Conservation (phyloP, 495 filamentous ascomycete genomes). For the Cairneyella variabilis region DNA sequence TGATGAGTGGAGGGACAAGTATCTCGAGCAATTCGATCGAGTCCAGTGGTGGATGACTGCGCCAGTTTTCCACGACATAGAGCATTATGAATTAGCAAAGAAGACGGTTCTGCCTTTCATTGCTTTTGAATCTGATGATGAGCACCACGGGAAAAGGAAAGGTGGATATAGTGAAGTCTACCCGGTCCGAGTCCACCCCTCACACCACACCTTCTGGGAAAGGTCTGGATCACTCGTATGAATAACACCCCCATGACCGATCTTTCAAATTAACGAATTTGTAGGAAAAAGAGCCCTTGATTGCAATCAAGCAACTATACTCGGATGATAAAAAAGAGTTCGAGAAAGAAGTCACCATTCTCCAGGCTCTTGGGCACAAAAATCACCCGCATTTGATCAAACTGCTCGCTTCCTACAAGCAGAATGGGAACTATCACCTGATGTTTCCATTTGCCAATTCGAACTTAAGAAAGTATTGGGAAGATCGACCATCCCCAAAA, state of each 20-base stretch:
- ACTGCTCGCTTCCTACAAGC: slow-evolving; percentile 15
- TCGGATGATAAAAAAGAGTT: slow-evolving; percentile 13
- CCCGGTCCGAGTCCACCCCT: slow-evolving; percentile 18
- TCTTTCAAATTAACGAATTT: too few relatives aligned
- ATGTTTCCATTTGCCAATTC: slow-evolving; percentile 19
- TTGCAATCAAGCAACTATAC: slow-evolving; percentile 16
- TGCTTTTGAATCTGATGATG: not conserved
- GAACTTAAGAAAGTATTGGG: slow-evolving; percentile 18
- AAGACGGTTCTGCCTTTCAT: slow-evolving; percentile 16
- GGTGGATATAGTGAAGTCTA: slow-evolving; percentile 20
- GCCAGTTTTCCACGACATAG: slow-evolving; percentile 1
- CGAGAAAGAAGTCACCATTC: slow-evolving; percentile 11
- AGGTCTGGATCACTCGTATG: not conserved
- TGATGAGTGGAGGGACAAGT: slow-evolving; percentile 4
- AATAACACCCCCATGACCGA: too few relatives aligned
- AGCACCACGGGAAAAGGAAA: not conserved
- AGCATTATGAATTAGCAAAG: slow-evolving; percentile 6
- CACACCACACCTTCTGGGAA: slow-evolving; percentile 21
- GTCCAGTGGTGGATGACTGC: slow-evolving; percentile 18
- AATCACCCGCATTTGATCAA: slow-evolving; percentile 16
- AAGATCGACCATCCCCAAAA: not conserved
- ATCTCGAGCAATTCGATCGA: slow-evolving; percentile 15
- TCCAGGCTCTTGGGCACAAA: slow-evolving; percentile 8
- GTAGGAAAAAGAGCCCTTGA: slow-evolving; percentile 9
- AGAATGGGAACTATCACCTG: slow-evolving; percentile 12